phyloP scores from a whole-genome alignment of 345 rosid species.

The Eucalyptus dawsonii region DNA sequence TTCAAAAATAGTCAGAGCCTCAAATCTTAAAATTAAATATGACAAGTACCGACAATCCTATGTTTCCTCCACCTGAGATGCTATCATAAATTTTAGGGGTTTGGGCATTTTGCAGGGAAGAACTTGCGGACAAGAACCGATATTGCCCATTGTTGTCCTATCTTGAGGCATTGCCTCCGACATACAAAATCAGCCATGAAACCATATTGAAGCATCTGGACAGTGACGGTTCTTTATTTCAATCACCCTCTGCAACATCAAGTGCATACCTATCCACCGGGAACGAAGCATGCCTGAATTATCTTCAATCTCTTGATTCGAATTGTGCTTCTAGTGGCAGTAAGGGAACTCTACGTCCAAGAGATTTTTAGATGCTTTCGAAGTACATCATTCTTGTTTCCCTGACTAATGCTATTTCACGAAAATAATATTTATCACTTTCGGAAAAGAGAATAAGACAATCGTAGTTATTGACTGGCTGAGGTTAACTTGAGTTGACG shows the following conservation, averaged over 20 bases:
- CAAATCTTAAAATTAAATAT: background rate
- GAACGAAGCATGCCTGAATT: slow-evolving; percentile 20
- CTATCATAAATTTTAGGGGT: background rate
- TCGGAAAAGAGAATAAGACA: background rate
- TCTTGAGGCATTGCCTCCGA: slow-evolving; percentile 26
- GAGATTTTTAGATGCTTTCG: background rate
- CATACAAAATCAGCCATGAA: slow-evolving; percentile 2
- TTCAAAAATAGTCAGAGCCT: no score
- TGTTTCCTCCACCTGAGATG: background rate
- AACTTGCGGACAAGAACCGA: slow-evolving; percentile 5
- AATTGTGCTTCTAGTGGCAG: slow-evolving; percentile 34
- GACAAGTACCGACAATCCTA: background rate
- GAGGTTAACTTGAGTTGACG: background rate
- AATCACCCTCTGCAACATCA: slow-evolving; percentile 68
- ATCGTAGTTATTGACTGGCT: no score
- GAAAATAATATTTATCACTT: background rate
- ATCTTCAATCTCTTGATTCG: slow-evolving; percentile 29
- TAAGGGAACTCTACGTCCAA: background rate
- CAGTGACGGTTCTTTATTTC: slow-evolving; percentile 41
- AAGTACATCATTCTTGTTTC: background rate
- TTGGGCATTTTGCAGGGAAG: slow-evolving; percentile 11
- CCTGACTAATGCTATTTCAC: background rate
- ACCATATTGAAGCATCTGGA: slow-evolving; percentile 1
- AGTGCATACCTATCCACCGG: slow-evolving; percentile 41
- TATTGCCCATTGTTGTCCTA: slow-evolving; percentile 29